These are phyloP conservation scores for Aureobasidium zeae DNA, from an alignment of 2,329 filamentous ascomycete genomes.

Conservation along the genomic window DNA sequence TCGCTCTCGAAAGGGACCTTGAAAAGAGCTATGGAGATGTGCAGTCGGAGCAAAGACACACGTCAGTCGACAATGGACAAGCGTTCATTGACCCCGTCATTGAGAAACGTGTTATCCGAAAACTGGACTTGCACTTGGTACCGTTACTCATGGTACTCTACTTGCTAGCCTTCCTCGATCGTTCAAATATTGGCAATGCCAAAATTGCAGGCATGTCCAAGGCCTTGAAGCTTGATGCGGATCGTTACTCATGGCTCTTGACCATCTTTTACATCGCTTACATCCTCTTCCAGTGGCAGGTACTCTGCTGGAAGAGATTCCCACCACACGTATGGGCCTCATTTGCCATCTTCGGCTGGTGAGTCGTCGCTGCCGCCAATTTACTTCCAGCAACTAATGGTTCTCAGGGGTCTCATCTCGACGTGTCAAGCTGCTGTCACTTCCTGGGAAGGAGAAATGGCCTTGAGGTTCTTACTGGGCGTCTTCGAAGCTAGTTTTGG, in stretches of 20 bases:
- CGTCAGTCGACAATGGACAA: constrained; percentile 8
- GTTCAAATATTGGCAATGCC: constrained; percentile 36
- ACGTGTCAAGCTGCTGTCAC: constrained; percentile 32
- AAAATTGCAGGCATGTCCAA: constrained; percentile 45
- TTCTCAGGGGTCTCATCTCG: constrained; percentile 35
- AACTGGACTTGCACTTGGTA: constrained; percentile 26
- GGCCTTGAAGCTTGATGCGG: constrained; percentile 39
- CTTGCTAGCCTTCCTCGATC: constrained; percentile 26
- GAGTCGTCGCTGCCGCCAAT: background rate
- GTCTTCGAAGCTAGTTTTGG: constrained; percentile 43
- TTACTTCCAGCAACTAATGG: background rate
- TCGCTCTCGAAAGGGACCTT: constrained; percentile 2
- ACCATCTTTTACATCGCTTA: constrained; percentile 47
- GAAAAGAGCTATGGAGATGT: constrained; percentile 12
- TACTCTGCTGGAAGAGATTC: constrained; percentile 22
- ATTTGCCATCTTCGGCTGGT: constrained; percentile 18
- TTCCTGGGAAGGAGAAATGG: constrained; percentile 36
- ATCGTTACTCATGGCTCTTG: constrained; percentile 42
- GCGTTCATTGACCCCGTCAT: constrained; percentile 14
- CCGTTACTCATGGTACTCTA: constrained; percentile 28
- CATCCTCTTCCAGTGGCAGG: constrained; percentile 34
- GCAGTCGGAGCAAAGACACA: background rate
- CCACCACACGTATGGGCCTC: constrained; percentile 28
- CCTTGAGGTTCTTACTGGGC: constrained; percentile 44
- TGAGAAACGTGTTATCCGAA: constrained; percentile 24